phyloP scores from a whole-genome alignment of 805 yeast species.

The Spathaspora arborariae region DNA sequence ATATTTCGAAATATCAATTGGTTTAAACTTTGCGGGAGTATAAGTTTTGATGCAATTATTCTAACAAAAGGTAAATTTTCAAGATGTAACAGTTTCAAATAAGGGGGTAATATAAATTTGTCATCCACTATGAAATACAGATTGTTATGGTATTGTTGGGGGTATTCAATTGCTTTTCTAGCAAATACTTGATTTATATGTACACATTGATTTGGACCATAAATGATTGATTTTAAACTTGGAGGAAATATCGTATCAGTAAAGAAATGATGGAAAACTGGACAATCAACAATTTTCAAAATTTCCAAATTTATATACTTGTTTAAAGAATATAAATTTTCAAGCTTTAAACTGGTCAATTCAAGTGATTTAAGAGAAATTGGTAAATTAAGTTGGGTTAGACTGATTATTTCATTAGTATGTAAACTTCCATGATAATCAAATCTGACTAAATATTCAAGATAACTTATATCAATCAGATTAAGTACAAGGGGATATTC shows the following conservation, averaged over 20 bases:
- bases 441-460: neutral
- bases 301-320: neutral
- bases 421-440: slow-evolving; percentile 1
- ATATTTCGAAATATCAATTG: slow-evolving; percentile 2
- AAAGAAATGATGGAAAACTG: slow-evolving; percentile 2
- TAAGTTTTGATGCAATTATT: neutral
- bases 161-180: neutral
- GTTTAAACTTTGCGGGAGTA: neutral
- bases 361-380: neutral
- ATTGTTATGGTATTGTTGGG: neutral
- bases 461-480: slow-evolving; percentile 1
- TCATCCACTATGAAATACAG: neutral
- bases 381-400: slow-evolving; percentile 1
- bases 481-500: neutral
- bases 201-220: neutral
- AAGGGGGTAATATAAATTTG: neutral
- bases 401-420: neutral
- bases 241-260: slow-evolving; percentile 1
- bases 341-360: slow-evolving; percentile 1
- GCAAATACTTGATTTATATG: neutral
- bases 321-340: neutral
- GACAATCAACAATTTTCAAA: slow-evolving; percentile 4
- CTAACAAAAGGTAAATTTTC: slow-evolving; percentile 4
- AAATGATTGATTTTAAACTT: neutral
- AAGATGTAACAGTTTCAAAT: neutral